Conservation (phyloP, 2,329 filamentous ascomycete genomes). For the Thermochaetoides dissita region DNA sequence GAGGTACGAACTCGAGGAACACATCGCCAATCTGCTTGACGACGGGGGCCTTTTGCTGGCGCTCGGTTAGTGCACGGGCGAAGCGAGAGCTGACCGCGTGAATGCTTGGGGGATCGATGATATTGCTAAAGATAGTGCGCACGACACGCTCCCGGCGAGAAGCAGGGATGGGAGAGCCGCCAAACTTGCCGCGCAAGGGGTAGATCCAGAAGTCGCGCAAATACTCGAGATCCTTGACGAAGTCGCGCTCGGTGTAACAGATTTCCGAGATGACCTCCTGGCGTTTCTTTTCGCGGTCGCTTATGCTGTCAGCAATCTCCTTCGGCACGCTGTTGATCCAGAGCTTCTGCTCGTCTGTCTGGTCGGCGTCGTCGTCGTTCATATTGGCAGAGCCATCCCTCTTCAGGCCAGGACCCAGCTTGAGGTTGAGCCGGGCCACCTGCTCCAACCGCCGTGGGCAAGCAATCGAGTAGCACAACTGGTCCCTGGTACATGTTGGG, state of each 20-base stretch:
- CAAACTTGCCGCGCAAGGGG: slow-evolving; percentile 59
- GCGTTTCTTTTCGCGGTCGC: slow-evolving; percentile 87
- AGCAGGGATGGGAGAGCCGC: slow-evolving; percentile 68
- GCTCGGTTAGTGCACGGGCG: slow-evolving; percentile 72
- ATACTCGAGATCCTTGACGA: slow-evolving; percentile 97
- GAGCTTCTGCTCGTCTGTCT: slow-evolving; percentile 89
- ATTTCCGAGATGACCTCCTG: slow-evolving; percentile 97
- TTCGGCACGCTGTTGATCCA: slow-evolving; percentile 99
- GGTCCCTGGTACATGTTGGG: slow-evolving; percentile 88
- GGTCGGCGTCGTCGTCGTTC: slow-evolving; percentile 68
- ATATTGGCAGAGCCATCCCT: slow-evolving; percentile 40
- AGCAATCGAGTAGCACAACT: slow-evolving; percentile 94
- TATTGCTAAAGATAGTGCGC: slow-evolving; percentile 88
- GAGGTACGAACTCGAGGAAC: slow-evolving; percentile 80
- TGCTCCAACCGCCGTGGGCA: slow-evolving; percentile 89
- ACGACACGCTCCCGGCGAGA: slow-evolving; percentile 82
- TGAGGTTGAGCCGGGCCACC: slow-evolving; percentile 84
- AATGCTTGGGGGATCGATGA: slow-evolving; percentile 68
- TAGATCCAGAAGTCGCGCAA: slow-evolving; percentile 97
- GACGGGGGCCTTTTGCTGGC: slow-evolving; percentile 81
- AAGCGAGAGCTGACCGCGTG: slow-evolving; percentile 82
- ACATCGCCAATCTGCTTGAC: slow-evolving; percentile 87
- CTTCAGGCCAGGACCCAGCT: slow-evolving; percentile 77
- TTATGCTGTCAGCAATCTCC: slow-evolving; percentile 79
- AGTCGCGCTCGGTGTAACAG: slow-evolving; percentile 97